These are phyloP conservation scores for Obelidium mucronatum DNA, from an alignment of 192 early-diverging fungal genomes.

Conservation along the genomic window DNA sequence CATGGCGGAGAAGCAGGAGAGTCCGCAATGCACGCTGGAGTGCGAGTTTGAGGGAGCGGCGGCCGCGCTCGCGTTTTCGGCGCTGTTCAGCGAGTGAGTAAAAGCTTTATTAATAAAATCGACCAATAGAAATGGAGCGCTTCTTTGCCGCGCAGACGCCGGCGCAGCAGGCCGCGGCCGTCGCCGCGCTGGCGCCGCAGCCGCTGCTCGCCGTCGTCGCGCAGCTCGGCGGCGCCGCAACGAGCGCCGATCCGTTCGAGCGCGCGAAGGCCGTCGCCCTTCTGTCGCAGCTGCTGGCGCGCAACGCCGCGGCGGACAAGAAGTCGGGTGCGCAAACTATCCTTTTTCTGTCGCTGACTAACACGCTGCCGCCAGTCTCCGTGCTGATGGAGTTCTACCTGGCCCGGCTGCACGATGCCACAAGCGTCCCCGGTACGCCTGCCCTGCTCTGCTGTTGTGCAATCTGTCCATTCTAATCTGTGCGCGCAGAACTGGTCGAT, in stretches of 20 bases:
- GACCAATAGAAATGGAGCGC: background rate
- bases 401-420: slow-evolving; percentile 10
- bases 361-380: slow-evolving; percentile 62
- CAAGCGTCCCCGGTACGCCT: slow-evolving; percentile 9
- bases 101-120: background rate
- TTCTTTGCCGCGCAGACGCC: background rate
- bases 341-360: slow-evolving; percentile 44
- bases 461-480: no score
- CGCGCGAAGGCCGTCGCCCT: slow-evolving; percentile 76
- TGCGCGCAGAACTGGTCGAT: slow-evolving; percentile 37
- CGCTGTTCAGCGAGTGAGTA: background rate
- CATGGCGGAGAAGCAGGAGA: background rate
- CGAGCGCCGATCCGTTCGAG: slow-evolving; percentile 81
- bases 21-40: background rate
- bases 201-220: slow-evolving; percentile 80
- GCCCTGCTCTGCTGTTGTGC: background rate
- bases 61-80: background rate
- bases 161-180: background rate
- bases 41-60: background rate
- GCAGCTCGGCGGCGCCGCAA: slow-evolving; percentile 76
- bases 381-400: slow-evolving; percentile 30
- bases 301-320: background rate
- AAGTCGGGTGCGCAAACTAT: slow-evolving; percentile 6
- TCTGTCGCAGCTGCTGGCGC: slow-evolving; percentile 19
- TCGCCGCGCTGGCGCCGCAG: background rate